Base-by-base conservation (phyloP, 305 asterid genomes). In the Solanum hybrid region DNA sequence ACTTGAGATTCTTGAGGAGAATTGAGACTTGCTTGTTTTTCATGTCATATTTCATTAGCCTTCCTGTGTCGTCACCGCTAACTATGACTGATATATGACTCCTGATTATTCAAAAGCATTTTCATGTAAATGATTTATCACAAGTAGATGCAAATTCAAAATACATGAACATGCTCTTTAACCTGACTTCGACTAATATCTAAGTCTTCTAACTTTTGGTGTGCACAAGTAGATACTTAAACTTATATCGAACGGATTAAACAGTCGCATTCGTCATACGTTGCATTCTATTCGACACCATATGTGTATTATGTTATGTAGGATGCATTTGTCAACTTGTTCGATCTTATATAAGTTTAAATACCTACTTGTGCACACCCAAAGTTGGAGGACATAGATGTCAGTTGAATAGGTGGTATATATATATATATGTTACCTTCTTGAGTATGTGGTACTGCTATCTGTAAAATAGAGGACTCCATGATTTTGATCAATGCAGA, bases 401-500 rank as follows among this genome's bases (percentile, higher is more conserved):
- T 64, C 27, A 29, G 37, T 34, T 10, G 14, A 32, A 0, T 69
- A 11, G 32, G 31, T 69, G 78, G 7, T 22, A 10, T 72, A 32
- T 56, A 51, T 10, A 3, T 4, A 10, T 73, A 32, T 56, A 51
- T 10, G 17, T 46, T 91, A 95, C 98, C 99, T 92, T 91, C 99
- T 93, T 34, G 89, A 82, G 38, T 90, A 95, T 32, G 90, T 91
- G 6, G 94, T 90, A 46, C 98, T 95, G 92, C 95, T 95, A 87
- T 94, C 98, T 0, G 97, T 94, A 69, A 96, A 96, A 88, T 95
- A 96, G 0, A 95, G 87, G 8, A 91, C 89, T 11, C 95, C 95
- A 22, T 75, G 93, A 40, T 5, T 78, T 24, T 90, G 94, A 88
- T 95, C 95, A 78, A 96, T 92, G 91, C 93, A 97, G 90, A 96